A percentile compares a stretch with the other conserved stretches of the same genome.
These are phyloP conservation scores for Starmerella floricola DNA, from an alignment of 805 yeast species.

Conservation along the genomic window DNA sequence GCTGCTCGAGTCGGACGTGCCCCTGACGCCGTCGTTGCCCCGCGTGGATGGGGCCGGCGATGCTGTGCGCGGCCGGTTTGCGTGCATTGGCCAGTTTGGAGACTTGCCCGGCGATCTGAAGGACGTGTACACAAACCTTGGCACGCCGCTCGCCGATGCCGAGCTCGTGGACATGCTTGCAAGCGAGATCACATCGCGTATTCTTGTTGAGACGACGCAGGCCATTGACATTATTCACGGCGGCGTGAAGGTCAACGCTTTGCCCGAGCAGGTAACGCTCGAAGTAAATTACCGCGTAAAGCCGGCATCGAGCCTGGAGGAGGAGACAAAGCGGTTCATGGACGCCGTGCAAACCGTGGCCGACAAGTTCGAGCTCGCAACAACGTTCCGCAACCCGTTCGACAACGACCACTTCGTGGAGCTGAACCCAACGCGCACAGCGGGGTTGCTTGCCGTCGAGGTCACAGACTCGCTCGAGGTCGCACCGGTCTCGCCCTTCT, in stretches of 20 bases:
- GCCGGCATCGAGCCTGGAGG: slow-evolving; percentile 40
- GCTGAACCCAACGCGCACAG: slow-evolving; percentile 31
- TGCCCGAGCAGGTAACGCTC: slow-evolving; percentile 51
- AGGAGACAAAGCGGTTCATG: slow-evolving; percentile 32
- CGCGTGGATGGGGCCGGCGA: slow-evolving; percentile 32
- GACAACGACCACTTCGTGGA: slow-evolving; percentile 2
- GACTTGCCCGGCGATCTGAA: slow-evolving; percentile 1
- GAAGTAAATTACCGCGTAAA: slow-evolving; percentile 54
- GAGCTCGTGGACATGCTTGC: slow-evolving; percentile 17
- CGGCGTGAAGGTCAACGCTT: slow-evolving; percentile 64
- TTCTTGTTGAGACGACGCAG: slow-evolving; percentile 48
- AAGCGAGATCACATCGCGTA: slow-evolving; percentile 24
- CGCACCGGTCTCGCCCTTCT: slow-evolving; percentile 43
- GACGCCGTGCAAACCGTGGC: slow-evolving; percentile 34
- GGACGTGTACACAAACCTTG: slow-evolving; percentile 5
- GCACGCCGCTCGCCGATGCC: slow-evolving; percentile 9
- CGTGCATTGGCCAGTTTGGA: slow-evolving; percentile 50
- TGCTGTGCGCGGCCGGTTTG: slow-evolving; percentile 46
- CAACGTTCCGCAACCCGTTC: slow-evolving; percentile 22
- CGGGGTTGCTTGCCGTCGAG: slow-evolving; percentile 25
- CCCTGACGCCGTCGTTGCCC: slow-evolving; percentile 12
- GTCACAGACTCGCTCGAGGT: slow-evolving; percentile 32
- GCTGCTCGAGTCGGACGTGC: slow-evolving; percentile 40
- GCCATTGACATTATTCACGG: slow-evolving; percentile 57
- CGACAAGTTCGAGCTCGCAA: slow-evolving; percentile 35